Evolutionary conservation across 805 yeast genomes (phyloP).

Genomic region (Metschnikowia gelsemii): DNA sequence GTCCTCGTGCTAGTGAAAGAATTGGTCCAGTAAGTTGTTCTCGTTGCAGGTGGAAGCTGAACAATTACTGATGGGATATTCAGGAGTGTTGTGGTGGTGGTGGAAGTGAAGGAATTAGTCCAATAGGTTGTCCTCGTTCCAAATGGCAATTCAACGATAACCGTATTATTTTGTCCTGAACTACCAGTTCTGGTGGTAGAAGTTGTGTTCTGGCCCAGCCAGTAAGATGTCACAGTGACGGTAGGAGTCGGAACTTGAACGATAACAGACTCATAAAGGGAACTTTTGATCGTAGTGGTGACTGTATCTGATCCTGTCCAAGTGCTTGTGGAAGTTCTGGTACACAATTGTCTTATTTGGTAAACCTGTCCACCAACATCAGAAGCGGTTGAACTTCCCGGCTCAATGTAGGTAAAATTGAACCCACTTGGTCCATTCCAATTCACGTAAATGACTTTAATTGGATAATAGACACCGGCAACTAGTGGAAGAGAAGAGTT

Average conservation of each 20-base stretch:
- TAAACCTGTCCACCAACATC: conserved; percentile 7
- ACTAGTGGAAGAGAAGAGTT: neutral
- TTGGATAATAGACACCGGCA: conserved; percentile 10
- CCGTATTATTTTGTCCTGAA: conserved; percentile 16
- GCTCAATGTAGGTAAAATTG: conserved; percentile 3
- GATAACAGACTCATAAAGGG: conserved; percentile 12
- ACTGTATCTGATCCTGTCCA: conserved; percentile 6
- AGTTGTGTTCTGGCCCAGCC: conserved; percentile 15
- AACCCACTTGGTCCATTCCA: conserved; percentile 7
- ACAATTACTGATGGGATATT: neutral
- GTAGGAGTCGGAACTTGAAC: conserved; percentile 20
- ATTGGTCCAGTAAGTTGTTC: conserved; percentile 1
- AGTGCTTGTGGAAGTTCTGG: conserved; percentile 4
- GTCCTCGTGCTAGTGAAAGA: neutral
- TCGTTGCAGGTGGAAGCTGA: neutral
- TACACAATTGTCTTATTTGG: neutral
- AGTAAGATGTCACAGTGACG: conserved; percentile 16
- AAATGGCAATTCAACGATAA: conserved; percentile 17
- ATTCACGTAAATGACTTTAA: conserved; percentile 10
- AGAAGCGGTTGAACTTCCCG: neutral
- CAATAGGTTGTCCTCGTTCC: conserved; percentile 4
- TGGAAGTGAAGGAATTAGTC: neutral
- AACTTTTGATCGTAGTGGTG: conserved; percentile 3
- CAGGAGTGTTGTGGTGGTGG: conserved; percentile 3
- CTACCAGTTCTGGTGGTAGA: conserved; percentile 9